Percentiles rank a stretch among this genome's conserved stretches.
These are phyloP conservation scores for Fonsecaea monophora DNA, from an alignment of 2,329 filamentous ascomycete genomes.

Conservation along the genomic window DNA sequence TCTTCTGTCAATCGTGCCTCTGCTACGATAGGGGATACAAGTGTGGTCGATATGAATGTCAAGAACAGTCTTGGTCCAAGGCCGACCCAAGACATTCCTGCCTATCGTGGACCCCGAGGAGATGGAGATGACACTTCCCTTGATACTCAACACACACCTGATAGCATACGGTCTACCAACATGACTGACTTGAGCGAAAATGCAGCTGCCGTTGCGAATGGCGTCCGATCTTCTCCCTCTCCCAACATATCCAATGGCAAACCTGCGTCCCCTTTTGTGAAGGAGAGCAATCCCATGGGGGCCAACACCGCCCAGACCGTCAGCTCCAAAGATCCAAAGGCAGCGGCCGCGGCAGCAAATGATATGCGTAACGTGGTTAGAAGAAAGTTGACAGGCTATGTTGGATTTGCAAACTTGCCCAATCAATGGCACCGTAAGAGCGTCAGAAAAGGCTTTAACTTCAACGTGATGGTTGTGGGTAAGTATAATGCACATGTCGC, in stretches of 20 bases:
- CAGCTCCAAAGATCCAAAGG: constrained; percentile 69
- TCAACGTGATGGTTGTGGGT: constrained; percentile 99
- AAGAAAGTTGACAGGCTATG: constrained; percentile 96
- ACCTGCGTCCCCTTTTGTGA: constrained; percentile 61
- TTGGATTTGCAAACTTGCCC: constrained; percentile 96
- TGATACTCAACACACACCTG: constrained; percentile 7
- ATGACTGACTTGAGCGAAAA: constrained; percentile 41
- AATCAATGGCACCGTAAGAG: constrained; percentile 99
- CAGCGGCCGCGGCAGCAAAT: constrained; percentile 61
- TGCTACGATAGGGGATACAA: constrained; percentile 9
- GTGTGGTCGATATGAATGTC: constrained; percentile 13
- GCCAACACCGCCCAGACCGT: constrained; percentile 64
- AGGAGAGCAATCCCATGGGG: constrained; percentile 65
- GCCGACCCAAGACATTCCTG: constrained; percentile 20
- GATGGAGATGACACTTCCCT: constrained; percentile 1
- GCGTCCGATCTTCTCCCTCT: constrained; percentile 46
- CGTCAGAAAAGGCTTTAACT: constrained; percentile 99
- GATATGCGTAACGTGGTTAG: constrained; percentile 95
- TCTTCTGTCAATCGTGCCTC: not conserved
- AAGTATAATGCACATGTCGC: constrained; percentile 53
- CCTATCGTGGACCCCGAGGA: constrained; percentile 7
- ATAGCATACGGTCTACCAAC: constrained; percentile 4
- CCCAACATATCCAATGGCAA: constrained; percentile 57
- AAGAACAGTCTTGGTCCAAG: constrained; percentile 12
- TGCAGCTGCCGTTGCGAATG: constrained; percentile 45